phyloP scores from a whole-genome alignment of 129 eudicot species.

The Flaveria ramosissima region DNA sequence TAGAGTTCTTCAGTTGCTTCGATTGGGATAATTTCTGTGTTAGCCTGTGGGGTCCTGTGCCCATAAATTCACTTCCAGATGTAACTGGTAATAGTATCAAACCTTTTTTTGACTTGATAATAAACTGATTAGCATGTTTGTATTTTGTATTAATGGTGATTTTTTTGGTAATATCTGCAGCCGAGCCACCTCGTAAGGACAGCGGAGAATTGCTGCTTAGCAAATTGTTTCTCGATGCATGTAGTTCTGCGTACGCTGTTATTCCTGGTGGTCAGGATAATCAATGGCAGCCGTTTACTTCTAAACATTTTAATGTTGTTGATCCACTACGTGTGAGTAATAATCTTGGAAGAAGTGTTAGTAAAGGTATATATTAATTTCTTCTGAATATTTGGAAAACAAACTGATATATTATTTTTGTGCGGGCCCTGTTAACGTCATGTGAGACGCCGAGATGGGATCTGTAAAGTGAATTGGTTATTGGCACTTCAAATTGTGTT shows the following conservation, averaged over 20 bases:
- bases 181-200: conserved; percentile 91
- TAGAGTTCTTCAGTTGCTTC: conserved; percentile 96
- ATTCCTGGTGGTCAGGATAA: conserved; percentile 79
- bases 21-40: conserved; percentile 97
- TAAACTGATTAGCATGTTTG: not conserved
- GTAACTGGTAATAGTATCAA: conserved; percentile 61
- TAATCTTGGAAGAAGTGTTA: conserved; percentile 97
- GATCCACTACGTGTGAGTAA: conserved; percentile 92
- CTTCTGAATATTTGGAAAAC: not conserved
- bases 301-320: conserved; percentile 83
- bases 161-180: conserved; percentile 44
- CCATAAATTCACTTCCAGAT: conserved; percentile 81
- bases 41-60: conserved; percentile 98
- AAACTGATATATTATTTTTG: not conserved
- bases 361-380: conserved; percentile 62
- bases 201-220: conserved; percentile 79
- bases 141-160: conserved; percentile 25
- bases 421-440: not conserved
- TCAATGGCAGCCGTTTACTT: conserved; percentile 77
- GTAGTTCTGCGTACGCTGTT: conserved; percentile 86
- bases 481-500: not conserved
- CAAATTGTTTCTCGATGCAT: conserved; percentile 80
- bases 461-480: not conserved
- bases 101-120: not conserved
- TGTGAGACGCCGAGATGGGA: not conserved